Conservation (phyloP, 352 stramenopile genomes). For the Thalassiosira hispida region DNA sequence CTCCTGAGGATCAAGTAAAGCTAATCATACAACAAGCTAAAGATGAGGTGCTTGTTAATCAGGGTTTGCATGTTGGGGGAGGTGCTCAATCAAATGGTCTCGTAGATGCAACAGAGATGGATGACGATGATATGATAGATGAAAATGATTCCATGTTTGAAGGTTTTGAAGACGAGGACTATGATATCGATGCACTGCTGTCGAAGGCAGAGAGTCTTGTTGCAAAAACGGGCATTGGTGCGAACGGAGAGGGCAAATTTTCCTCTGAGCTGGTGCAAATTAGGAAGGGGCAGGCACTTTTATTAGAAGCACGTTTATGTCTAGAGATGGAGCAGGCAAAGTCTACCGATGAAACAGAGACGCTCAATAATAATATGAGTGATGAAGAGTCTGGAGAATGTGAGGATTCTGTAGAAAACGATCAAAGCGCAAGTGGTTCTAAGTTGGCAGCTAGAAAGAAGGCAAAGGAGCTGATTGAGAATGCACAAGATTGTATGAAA, state of each 20-base stretch:
- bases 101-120: neutral
- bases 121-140: slow-evolving; percentile 34
- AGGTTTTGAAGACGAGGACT: slow-evolving; percentile 46
- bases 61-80: neutral
- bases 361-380: neutral
- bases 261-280: slow-evolving; percentile 22
- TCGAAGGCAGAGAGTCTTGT: slow-evolving; percentile 42
- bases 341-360: neutral
- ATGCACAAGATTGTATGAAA: slow-evolving; percentile 33
- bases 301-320: slow-evolving; percentile 42
- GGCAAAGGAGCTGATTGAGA: slow-evolving; percentile 23
- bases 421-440: neutral
- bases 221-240: slow-evolving; percentile 21
- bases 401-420: neutral
- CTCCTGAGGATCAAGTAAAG: slow-evolving; percentile 68
- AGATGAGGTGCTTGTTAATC: slow-evolving; percentile 61
- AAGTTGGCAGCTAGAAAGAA: slow-evolving; percentile 10
- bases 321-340: slow-evolving; percentile 25
- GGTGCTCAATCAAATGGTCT: neutral
- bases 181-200: slow-evolving; percentile 45
- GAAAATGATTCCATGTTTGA: slow-evolving; percentile 59
- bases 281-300: slow-evolving; percentile 37
- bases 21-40: slow-evolving; percentile 71
- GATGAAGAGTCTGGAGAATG: neutral
- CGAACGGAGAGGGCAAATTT: neutral